Evolutionary conservation across 257 asterid genomes (phyloP), one percentile per base, ranked within the genome.

Genomic region (Ilex asprella): DNA sequence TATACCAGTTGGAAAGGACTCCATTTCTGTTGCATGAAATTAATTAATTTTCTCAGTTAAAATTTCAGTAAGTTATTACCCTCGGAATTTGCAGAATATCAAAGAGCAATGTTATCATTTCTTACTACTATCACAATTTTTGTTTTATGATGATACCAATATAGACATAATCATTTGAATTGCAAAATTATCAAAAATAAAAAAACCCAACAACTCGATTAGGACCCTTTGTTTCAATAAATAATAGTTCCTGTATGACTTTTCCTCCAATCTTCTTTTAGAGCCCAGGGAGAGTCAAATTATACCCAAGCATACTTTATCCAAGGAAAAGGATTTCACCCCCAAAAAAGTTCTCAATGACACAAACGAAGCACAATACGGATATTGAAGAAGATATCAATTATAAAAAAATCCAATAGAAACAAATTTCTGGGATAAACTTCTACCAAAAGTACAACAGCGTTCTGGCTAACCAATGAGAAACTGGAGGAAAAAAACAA

Each of bases 1-100:
- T 91, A 91, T 86, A 86, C 95, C 96, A 64, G 86, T 71, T 76
- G 95, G 72, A 78, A 75, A 73, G 72, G 95, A 84, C 84, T 86
- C 95, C 86, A 59, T 70, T 83, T 88, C 98, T 91, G 98, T 86
- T 78, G 73, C 92, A 91, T 82, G 74, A 70, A 79, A 78, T 88
- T 91, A 67, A 79, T 78, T 73, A 67, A 67, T 67, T 78, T 78
- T 58, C 67, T 74, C 78, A 82, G 87, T 74, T 76, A 72, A 68
- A 72, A 71, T 75, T 73, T 65, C 69, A 58, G 54, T 60, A 58
- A 60, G 67, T 71, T 75, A 55, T 75, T 80, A 71, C 62, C 63
- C 75, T 75, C 74, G 47, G 43, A 65, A 70, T 55, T 74, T 76
- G 56, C 60, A 70, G 32, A 53, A 70, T 43, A 76, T 71, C 59